Evolutionary conservation across 2,329 filamentous ascomycete species (phyloP), one percentile per base, ranked within the genome.

Genomic region (Fusarium sulawesiense): DNA sequence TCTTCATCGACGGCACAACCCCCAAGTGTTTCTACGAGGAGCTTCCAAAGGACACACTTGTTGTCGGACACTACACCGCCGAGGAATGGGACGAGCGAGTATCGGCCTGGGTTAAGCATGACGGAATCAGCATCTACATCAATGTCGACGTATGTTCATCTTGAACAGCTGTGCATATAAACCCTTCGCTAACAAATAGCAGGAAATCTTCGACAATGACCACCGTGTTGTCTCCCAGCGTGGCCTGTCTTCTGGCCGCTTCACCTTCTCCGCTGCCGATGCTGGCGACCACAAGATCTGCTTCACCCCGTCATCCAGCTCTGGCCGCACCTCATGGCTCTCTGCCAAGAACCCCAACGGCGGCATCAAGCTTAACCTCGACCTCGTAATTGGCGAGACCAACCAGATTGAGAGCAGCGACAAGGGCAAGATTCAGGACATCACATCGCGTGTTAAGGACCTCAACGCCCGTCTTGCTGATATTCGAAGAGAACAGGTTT

Each of bases 1-100:
- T 99, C 87, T 98, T 92, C 85, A 91, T 98, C 80, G 94, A 98
- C 80, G 93, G 92, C 76, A 87, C 88, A 51, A 84, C 88, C 71
- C 91, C 93, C 73, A 98, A 97, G 84, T 99, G 96, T 84, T 99
- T 99, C 89, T 97, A 92, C 83, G 96, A 99, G 84, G 95, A 98
- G 82, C 88, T 99, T 64, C 94, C 96, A 72, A 98, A 98, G 86
- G 95, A 97, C 81, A 98, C 96, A 16, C 85, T 99, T 62, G 95
- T 99, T 59, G 94, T 98, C 64, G 96, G 96, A 74, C 91, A 96
- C 83, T 99, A 94, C 86, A 89, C 87, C 58, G 93, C 93, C 53
- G 91, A 96, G 81, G 92, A 97, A 80, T 96, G 89, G 84, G 91
- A 96, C 80, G 88, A 92, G 61, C 83, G 90, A 73, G 83, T 85